Evolutionary conservation across 805 yeast genomes (phyloP).

Genomic region (Yarrowia sp.): DNA sequence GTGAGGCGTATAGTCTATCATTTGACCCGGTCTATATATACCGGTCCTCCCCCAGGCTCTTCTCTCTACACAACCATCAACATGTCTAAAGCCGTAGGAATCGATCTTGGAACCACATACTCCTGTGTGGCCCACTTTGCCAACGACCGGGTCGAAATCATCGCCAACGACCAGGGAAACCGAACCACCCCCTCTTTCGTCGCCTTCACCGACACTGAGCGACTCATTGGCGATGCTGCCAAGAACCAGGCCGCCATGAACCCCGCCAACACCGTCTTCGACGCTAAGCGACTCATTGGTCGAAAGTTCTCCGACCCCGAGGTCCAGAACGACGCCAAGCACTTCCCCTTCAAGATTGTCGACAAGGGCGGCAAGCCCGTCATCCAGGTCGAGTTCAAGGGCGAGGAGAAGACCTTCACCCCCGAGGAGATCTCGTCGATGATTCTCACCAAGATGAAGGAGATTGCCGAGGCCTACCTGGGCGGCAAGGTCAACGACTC

Average conservation of each 20-base stretch:
- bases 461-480: conserved; percentile 85
- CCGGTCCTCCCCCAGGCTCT: too few species aligned
- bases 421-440: conserved; percentile 94
- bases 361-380: conserved; percentile 21
- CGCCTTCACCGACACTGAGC: conserved; percentile 43
- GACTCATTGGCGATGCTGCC: conserved; percentile 78
- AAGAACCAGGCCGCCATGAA: conserved; percentile 98
- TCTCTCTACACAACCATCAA: not conserved
- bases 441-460: conserved; percentile 89
- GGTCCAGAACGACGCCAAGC: conserved; percentile 20
- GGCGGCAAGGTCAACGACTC: conserved; percentile 85
- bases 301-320: conserved; percentile 67
- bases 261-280: conserved; percentile 89
- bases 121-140: conserved; percentile 79
- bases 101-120: conserved; percentile 20
- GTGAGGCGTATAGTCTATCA: conserved; percentile 11
- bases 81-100: conserved; percentile 58
- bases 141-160: conserved; percentile 87
- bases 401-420: conserved; percentile 16
- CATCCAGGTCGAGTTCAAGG: conserved; percentile 15
- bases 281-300: conserved; percentile 92
- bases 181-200: conserved; percentile 97
- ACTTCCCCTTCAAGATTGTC: conserved; percentile 18
- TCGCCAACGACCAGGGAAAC: conserved; percentile 98
- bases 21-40: not conserved